Evolutionary conservation across 2,329 filamentous ascomycete species (phyloP).

Genomic region (Zymoseptoria brevis): DNA sequence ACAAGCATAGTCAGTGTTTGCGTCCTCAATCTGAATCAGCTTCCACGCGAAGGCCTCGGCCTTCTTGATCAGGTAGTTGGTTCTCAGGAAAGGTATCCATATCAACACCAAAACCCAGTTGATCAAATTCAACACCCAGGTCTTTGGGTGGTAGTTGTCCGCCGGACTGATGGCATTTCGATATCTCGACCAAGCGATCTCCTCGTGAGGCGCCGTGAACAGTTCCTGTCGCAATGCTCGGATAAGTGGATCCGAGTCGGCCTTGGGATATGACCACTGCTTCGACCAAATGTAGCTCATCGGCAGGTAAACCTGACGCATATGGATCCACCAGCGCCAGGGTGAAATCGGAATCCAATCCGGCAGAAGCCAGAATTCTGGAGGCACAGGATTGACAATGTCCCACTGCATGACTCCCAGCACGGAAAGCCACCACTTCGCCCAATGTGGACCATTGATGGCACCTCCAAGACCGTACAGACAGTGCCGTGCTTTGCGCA

Average conservation of each 20-base stretch:
- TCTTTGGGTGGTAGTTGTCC: constrained; percentile 93
- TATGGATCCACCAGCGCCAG: constrained; percentile 63
- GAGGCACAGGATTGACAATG: constrained; percentile 86
- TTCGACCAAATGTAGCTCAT: constrained; percentile 89
- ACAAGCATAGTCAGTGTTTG: constrained; percentile 80
- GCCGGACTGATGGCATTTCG: constrained; percentile 70
- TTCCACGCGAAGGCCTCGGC: constrained; percentile 78
- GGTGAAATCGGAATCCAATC: constrained; percentile 31
- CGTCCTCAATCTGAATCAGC: constrained; percentile 81
- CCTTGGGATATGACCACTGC: constrained; percentile 64
- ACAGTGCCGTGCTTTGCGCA: constrained; percentile 75
- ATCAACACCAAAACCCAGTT: constrained; percentile 75
- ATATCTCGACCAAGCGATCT: constrained; percentile 68
- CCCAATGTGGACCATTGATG: constrained; percentile 80
- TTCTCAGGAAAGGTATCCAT: constrained; percentile 70
- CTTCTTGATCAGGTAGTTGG: constrained; percentile 55
- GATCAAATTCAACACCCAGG: constrained; percentile 66
- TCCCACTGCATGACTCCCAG: constrained; percentile 82
- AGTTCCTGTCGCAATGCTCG: constrained; percentile 69
- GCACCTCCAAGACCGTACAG: constrained; percentile 83
- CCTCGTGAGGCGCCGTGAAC: constrained; percentile 68
- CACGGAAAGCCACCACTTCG: constrained; percentile 89
- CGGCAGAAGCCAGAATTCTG: constrained; percentile 68
- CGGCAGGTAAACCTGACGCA: constrained; percentile 88
- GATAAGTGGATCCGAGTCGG: constrained; percentile 55